Conservation (phyloP, 2,329 filamentous ascomycete species). For the Penicillium sp. region DNA sequence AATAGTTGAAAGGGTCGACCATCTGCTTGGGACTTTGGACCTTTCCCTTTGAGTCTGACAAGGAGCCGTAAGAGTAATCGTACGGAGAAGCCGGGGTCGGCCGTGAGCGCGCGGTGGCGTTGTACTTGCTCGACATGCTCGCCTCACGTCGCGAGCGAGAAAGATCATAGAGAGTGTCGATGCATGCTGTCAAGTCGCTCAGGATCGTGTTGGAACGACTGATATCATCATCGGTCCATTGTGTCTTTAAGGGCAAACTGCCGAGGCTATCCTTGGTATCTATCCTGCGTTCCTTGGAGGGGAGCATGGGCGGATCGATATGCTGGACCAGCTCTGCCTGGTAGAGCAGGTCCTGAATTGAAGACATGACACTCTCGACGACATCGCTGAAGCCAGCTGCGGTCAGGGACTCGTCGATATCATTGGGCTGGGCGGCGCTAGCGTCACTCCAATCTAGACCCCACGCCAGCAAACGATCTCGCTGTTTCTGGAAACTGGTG, state of each 20-base stretch:
- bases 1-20: constrained; percentile 25
- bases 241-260: constrained; percentile 36
- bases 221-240: constrained; percentile 53
- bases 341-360: constrained; percentile 61
- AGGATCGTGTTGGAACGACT: constrained; percentile 57
- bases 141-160: constrained; percentile 53
- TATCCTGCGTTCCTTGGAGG: constrained; percentile 35
- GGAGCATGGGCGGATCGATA: constrained; percentile 38
- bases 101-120: constrained; percentile 21
- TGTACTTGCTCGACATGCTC: constrained; percentile 35
- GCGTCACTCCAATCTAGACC: constrained; percentile 66
- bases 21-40: constrained; percentile 22
- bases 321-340: constrained; percentile 60
- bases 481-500: constrained; percentile 61
- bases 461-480: constrained; percentile 63
- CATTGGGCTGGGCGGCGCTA: constrained; percentile 53
- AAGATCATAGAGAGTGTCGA: constrained; percentile 65
- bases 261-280: constrained; percentile 33
- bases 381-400: constrained; percentile 63
- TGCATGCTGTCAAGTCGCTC: constrained; percentile 59
- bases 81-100: constrained; percentile 25
- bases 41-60: constrained; percentile 36
- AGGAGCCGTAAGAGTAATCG: constrained; percentile 35
- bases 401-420: constrained; percentile 63
- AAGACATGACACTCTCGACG: constrained; percentile 62